A percentile compares a stretch with the other conserved stretches of the same genome.
Conservation (phyloP, 2,329 filamentous ascomycete species). For the Golovinomyces cichoracearum region DNA sequence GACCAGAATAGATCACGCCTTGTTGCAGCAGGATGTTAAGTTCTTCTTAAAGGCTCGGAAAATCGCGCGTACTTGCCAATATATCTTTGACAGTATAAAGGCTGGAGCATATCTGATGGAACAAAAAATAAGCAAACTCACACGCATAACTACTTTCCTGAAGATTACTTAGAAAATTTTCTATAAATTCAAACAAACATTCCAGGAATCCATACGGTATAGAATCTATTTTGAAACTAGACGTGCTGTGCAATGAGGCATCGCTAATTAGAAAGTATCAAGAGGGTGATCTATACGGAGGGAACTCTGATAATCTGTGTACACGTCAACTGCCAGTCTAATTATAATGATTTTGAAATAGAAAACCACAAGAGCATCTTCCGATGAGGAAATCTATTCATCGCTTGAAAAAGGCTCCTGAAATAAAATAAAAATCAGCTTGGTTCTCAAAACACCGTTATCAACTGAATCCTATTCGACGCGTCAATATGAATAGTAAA, state of each 20-base stretch:
- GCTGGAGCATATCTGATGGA: not conserved
- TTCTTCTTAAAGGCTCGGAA: too few relatives aligned
- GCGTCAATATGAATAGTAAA: not conserved
- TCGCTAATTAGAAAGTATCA: not conserved
- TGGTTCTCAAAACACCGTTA: constrained; percentile 6
- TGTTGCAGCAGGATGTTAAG: too few relatives aligned
- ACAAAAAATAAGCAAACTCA: not conserved
- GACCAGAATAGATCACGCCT: too few relatives aligned
- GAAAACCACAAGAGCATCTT: not conserved
- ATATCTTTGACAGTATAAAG: too few relatives aligned
- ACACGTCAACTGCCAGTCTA: constrained; percentile 5
- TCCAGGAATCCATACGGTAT: not conserved
- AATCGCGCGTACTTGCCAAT: too few relatives aligned
- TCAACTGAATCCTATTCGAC: not conserved
- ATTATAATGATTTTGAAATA: not conserved
- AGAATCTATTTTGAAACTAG: not conserved
- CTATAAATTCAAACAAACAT: too few relatives aligned
- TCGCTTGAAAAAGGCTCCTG: constrained; percentile 7
- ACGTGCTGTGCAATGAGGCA: not conserved
- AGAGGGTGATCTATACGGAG: not conserved
- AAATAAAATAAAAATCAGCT: constrained; percentile 11
- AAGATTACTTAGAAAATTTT: too few relatives aligned
- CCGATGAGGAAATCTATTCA: not conserved
- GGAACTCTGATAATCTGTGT: constrained; percentile 4
- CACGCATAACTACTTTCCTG: too few relatives aligned